These are phyloP conservation scores for Terfezia claveryi DNA, from an alignment of 495 filamentous ascomycete genomes.

Conservation along the genomic window DNA sequence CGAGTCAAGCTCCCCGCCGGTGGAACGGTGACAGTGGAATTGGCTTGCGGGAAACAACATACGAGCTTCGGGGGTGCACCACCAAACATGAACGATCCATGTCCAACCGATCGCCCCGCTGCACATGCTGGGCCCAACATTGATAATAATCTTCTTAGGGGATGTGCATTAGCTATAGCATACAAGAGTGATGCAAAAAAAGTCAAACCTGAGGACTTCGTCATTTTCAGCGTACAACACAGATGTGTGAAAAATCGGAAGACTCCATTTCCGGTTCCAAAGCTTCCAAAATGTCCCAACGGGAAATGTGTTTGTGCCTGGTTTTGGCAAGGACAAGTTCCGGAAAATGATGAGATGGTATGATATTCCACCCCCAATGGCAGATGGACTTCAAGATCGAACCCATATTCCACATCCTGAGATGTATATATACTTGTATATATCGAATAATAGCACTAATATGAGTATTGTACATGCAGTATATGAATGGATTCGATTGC, in stretches of 20 bases:
- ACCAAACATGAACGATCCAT: constrained; percentile 27
- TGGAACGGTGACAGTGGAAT: constrained; percentile 29
- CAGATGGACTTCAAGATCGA: no score
- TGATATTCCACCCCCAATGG: constrained; percentile 5
- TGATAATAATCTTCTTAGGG: constrained; percentile 21
- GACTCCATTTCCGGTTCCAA: constrained; percentile 27
- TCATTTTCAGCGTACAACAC: constrained; percentile 30
- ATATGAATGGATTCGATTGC: constrained; percentile 35
- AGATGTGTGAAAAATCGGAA: constrained; percentile 9
- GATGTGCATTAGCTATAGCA: constrained; percentile 33
- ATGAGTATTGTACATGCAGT: constrained; percentile 13
- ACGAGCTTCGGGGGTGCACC: constrained; percentile 27
- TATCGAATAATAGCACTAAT: constrained; percentile 11
- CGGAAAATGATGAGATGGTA: constrained; percentile 24
- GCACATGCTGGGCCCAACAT: constrained; percentile 26
- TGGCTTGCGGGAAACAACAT: constrained; percentile 29
- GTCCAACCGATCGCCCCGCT: constrained; percentile 20
- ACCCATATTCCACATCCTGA: neutral
- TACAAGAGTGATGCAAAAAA: constrained; percentile 27
- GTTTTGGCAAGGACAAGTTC: constrained; percentile 34
- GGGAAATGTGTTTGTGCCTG: constrained; percentile 34
- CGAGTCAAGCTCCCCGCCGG: constrained; percentile 32
- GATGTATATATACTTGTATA: neutral
- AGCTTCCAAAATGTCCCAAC: constrained; percentile 26
- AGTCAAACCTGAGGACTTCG: constrained; percentile 31